Conservation (phyloP, 345 rosid species). For the Eutrema heterophyllum region DNA sequence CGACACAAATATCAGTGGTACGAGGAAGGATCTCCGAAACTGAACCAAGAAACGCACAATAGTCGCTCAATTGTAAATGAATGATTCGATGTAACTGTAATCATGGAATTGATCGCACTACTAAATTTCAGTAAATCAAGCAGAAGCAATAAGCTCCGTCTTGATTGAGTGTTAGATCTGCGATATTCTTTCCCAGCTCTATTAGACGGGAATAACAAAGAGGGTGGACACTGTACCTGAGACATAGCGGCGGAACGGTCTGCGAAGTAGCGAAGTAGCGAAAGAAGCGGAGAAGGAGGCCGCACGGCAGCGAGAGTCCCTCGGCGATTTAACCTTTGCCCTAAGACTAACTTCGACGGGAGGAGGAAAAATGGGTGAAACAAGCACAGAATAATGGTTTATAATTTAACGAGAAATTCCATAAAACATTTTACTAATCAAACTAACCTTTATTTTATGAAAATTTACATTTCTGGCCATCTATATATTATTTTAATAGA, state of each 20-base stretch:
- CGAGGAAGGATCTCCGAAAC: background rate
- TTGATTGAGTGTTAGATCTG: conserved; percentile 27
- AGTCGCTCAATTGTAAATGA: background rate
- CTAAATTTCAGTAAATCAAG: background rate
- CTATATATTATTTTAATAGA: too few relatives aligned
- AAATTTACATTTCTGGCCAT: too few relatives aligned
- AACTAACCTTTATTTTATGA: background rate
- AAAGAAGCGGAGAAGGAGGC: background rate
- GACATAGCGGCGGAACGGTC: conserved; percentile 14
- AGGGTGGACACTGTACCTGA: conserved; percentile 25
- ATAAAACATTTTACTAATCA: background rate
- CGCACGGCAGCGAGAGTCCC: background rate
- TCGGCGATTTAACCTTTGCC: conserved; percentile 15
- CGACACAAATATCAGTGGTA: background rate
- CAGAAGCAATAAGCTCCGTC: background rate
- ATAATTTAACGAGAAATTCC: background rate
- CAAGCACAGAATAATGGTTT: background rate
- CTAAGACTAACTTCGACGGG: conserved; percentile 15
- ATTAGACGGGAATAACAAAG: background rate
- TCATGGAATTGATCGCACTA: background rate
- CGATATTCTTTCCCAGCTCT: background rate
- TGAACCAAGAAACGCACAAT: background rate
- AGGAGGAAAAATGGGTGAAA: background rate
- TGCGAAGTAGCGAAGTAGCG: background rate
- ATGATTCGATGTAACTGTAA: background rate